Base-by-base conservation (phyloP, 805 yeast genomes). In the Grigorovia jiainica region DNA sequence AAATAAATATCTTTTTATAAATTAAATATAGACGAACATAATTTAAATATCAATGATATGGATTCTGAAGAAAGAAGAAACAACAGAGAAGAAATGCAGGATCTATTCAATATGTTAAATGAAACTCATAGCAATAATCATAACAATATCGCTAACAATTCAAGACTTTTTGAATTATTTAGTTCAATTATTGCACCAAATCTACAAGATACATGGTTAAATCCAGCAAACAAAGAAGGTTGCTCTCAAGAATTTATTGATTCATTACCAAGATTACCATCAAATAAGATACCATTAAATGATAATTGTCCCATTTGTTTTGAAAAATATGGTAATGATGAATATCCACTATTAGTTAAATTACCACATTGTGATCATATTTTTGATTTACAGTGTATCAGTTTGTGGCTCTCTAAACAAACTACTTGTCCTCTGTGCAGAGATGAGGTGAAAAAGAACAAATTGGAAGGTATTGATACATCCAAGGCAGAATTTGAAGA, bases 241-340 rank as follows among this genome's bases (percentile, higher is more conserved):
- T 83, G 86, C 4, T 65, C 78, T 9, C 83, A 82, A 47, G 72
- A 71, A 34, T 86, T 76, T 52, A 63, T 90, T 5, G 97, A 87
- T 54, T 67, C 82, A 0, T 67, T 89, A 40, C 95, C 87, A 21
- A 63, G 97, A 44, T 78, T 89, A 0, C 65, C 75, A 1, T 64
- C 69, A 27, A 64, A 66, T 9, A 47, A 71, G 13, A 53, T 66
- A 38, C 63, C 64, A 13, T 21, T 36, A 4, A 74, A 69, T 30
- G 86, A 83, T 41, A 72, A 78, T 15, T 89, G 97, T 59, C 81
- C 96, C 1, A 89, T 89, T 32, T 89, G 97, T 53, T 82, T 92
- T 17, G 75, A 73, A 48, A 75, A 72, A 44, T 89, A 77, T 53
- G 65, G 72, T 3, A 82, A 78, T 27, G 95, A 87, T 55, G 67